Evolutionary conservation across 768 basidiomycete species (phyloP), one percentile per base, ranked within the genome.

Genomic region (Tricholoma saponaceum): DNA sequence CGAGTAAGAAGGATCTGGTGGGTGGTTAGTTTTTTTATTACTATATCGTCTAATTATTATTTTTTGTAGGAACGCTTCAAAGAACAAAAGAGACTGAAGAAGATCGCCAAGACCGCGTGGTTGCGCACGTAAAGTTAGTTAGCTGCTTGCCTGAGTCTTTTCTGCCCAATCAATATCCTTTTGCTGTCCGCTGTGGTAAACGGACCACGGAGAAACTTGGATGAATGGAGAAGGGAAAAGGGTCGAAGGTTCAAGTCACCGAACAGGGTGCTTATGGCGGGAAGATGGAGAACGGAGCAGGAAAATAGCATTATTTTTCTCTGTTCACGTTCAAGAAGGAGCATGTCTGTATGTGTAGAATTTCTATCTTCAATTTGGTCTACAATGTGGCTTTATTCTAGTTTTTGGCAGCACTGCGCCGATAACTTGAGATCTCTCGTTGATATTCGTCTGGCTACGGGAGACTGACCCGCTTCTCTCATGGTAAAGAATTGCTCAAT

Each of bases 51-150:
- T 50, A 59, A 68, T 46, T 51, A 4, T 35, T 57, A 8, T 65
- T 54, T 20, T 58, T 18, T 62, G 44, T 69, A 92, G 90, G 89
- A 92, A 62, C 84, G 89, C 41, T 92, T 88, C 70, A 90, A 87
- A 67, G 89, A 92, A 67, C 86, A 90, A 75, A 93, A 92, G 70
- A 79, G 73, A 62, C 72, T 76, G 66, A 92, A 92, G 77, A 93
- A 92, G 74, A 84, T 92, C 8, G 89, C 90, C 37, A 92, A 92
- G 76, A 92, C 90, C 1, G 91, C 91, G 8, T 93, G 90, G 91
- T 68, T 93, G 64, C 84, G 91, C 68, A 89, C 85, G 63, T 89
- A 60, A 52, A 30, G 5, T 3, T 26, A 5, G n/a, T n/a, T 9
- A 18, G 4, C 18, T 14, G 2, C 14, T 4, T 39, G 16, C 2